Percentiles rank a stretch among this genome's conserved stretches.
These are phyloP conservation scores for Penicillium soppii DNA, from an alignment of 495 filamentous ascomycete genomes.

Conservation along the genomic window DNA sequence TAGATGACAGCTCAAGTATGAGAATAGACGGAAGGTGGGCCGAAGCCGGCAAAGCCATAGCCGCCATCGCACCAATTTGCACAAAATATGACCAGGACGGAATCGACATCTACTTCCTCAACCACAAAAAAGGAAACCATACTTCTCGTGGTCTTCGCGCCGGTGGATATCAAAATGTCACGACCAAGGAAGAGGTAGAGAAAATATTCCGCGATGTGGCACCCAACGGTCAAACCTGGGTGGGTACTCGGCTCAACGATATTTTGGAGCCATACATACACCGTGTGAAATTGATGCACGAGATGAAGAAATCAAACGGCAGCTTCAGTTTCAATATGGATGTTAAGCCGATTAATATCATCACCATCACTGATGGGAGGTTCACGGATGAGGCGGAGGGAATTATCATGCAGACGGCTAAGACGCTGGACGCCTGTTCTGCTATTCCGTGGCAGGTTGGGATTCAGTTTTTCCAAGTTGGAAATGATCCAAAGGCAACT, in stretches of 20 bases:
- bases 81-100: conserved; percentile 80
- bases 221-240: conserved; percentile 70
- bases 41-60: conserved; percentile 70
- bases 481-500: conserved; percentile 64
- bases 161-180: conserved; percentile 61
- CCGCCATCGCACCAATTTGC: conserved; percentile 81
- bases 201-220: conserved; percentile 65
- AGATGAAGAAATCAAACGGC: conserved; percentile 38
- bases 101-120: conserved; percentile 94
- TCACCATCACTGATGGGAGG: conserved; percentile 88
- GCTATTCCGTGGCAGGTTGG: conserved; percentile 86
- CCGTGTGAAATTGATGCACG: conserved; percentile 37
- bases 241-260: conserved; percentile 67
- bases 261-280: conserved; percentile 74
- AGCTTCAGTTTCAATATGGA: background rate
- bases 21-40: conserved; percentile 71
- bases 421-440: conserved; percentile 65
- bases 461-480: conserved; percentile 97
- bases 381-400: conserved; percentile 79
- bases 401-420: conserved; percentile 65
- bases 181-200: conserved; percentile 48
- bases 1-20: conserved; percentile 94
- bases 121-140: no score
- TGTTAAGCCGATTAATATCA: conserved; percentile 87
- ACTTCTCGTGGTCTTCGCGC: no score